A percentile compares a stretch with the other conserved stretches of the same genome.
phyloP scores from a whole-genome alignment of 305 asterid genomes.

The Fraxinus floribunda region DNA sequence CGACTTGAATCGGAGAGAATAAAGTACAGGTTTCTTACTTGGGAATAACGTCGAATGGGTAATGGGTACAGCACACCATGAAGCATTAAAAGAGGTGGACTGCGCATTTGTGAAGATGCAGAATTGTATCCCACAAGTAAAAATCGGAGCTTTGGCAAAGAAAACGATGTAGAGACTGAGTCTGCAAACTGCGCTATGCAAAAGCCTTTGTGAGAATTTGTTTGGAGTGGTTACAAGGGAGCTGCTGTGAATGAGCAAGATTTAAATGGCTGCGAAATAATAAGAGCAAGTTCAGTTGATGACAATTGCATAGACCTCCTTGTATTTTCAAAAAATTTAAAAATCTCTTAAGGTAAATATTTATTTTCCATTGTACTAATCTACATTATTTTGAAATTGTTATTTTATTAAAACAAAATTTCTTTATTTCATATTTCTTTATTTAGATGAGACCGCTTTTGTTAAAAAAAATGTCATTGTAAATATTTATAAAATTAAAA shows the following conservation, averaged over 20 bases:
- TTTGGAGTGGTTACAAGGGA: background rate
- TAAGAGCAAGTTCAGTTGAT: background rate
- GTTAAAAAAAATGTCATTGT: too few species aligned
- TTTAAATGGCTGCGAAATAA: background rate
- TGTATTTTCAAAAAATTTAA: background rate
- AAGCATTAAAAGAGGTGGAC: constrained; percentile 27
- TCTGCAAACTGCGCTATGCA: background rate
- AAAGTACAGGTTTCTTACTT: constrained; percentile 15
- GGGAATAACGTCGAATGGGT: constrained; percentile 37
- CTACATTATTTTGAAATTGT: too few species aligned
- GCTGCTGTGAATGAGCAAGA: background rate
- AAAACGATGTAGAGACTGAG: background rate
- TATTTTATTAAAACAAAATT: too few species aligned
- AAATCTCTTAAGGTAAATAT: too few species aligned
- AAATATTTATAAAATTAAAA: too few species aligned
- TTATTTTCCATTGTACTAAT: background rate
- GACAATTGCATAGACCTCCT: background rate
- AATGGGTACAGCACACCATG: constrained; percentile 30
- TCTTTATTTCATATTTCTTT: too few species aligned
- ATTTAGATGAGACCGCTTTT: too few species aligned
- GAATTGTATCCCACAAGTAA: constrained; percentile 40
- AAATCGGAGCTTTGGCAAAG: background rate
- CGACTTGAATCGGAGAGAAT: constrained; percentile 15
- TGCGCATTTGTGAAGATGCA: constrained; percentile 34
- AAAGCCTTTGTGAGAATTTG: background rate